Base-by-base conservation (phyloP, 768 basidiomycete genomes). In the Cystofilobasidium macerans region DNA sequence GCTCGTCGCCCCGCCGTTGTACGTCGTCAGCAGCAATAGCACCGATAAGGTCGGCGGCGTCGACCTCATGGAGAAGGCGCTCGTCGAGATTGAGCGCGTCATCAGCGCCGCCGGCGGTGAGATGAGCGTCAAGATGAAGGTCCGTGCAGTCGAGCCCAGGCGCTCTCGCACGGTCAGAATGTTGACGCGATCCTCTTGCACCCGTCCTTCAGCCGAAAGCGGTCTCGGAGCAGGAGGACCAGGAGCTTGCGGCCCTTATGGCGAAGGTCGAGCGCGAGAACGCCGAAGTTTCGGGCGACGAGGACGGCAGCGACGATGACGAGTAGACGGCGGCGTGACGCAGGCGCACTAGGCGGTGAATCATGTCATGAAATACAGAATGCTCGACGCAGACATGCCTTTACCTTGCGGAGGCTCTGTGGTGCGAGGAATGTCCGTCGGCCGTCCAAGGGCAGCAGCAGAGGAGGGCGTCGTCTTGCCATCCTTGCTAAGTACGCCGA, bases 1-100 rank as follows among this genome's bases (percentile, higher is more conserved):
- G 75, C 81, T 99, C 28, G 93, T 98, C 48, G 94, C 94, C 0
- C 95, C 95, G 11, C 94, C 94, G 32, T 75, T 99, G 43, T 99
- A 98, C 71, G 94, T 99, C 30, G 80, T 99, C 61, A 90, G 87
- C 70, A 93, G 90, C 33, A 98, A 97, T 70, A 87, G 90, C 16
- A 98, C 94, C 8, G 95, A 99, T 78, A 99, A 98, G 83, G 86
- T 85, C 71, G 87, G 87, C 45, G 88, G 94, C 57, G 88, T 97
- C 9, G 95, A 98, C 68, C 82, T 88, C 40, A 83, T 99, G 61
- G 95, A 98, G 74, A 85, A 87, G 62, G 92, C 94, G 0, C 91
- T 98, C 67, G 90, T 93, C 73, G 81, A 84, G 12, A 98, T 99
- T 68, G 89, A 89, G 68, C 78, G 78, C 69, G 84, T 86, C 16